Conservation (phyloP, 2,329 filamentous ascomycete genomes). For the Fusarium hostae region DNA sequence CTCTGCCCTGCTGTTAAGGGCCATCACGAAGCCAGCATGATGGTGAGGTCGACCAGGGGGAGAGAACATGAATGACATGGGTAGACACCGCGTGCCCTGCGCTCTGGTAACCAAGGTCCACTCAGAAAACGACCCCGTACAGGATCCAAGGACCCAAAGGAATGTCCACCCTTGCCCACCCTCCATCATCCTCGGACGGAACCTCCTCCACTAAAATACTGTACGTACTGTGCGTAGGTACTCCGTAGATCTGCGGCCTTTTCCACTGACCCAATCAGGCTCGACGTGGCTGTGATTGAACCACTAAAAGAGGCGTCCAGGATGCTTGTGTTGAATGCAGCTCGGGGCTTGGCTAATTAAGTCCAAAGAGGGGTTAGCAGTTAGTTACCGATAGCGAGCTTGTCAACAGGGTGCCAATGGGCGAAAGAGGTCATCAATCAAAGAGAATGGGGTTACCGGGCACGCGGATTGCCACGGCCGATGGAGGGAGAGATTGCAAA, state of each 20-base stretch:
- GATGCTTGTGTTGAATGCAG: slow-evolving; percentile 44
- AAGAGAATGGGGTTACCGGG: slow-evolving; percentile 40
- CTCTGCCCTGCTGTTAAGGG: slow-evolving; percentile 32
- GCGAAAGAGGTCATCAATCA: slow-evolving; percentile 37
- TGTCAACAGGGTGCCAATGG: slow-evolving; percentile 40
- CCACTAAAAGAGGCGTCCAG: slow-evolving; percentile 39
- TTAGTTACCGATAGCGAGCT: slow-evolving; percentile 45
- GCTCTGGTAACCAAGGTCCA: slow-evolving; percentile 32
- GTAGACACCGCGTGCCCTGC: slow-evolving; percentile 37
- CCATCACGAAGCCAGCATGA: slow-evolving; percentile 41
- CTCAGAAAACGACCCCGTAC: slow-evolving; percentile 35
- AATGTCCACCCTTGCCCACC: slow-evolving; percentile 36
- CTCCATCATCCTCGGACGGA: slow-evolving; percentile 6
- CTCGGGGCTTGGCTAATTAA: slow-evolving; percentile 42
- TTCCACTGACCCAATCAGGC: slow-evolving; percentile 44
- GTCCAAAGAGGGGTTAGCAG: slow-evolving; percentile 45
- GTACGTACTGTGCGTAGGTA: slow-evolving; percentile 34
- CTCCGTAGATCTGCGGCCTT: slow-evolving; percentile 47
- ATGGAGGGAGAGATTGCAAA: slow-evolving; percentile 42
- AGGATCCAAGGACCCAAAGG: slow-evolving; percentile 40
- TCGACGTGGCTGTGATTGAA: slow-evolving; percentile 40
- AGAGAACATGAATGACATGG: slow-evolving; percentile 29
- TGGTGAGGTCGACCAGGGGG: slow-evolving; percentile 42
- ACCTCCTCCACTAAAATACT: slow-evolving; percentile 34
- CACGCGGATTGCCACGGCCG: slow-evolving; percentile 44